Evolutionary conservation across 2,329 filamentous ascomycete species (phyloP), one percentile per base, ranked within the genome.

Genomic region (Fonsecaea nubica): DNA sequence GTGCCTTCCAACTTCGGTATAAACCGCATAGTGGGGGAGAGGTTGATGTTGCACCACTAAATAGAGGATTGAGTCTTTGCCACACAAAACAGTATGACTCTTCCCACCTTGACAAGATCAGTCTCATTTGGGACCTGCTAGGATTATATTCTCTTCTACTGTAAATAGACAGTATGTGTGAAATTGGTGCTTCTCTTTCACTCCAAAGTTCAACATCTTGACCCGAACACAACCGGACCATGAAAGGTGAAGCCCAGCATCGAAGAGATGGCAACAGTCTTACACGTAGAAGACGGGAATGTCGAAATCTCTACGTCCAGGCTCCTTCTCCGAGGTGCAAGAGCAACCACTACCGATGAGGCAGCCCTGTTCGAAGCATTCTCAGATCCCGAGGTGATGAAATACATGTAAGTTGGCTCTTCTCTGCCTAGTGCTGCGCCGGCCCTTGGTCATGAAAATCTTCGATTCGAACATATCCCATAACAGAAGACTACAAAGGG

Each of bases 301-400:
- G 57, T 67, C 12, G 65, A 67, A 35, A 67, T 67, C 58, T 58
- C 52, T 18, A 71, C 68, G 15, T 13, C 68, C 25, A 61, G 69
- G 4, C 66, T 71, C 25, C 40, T 71, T 30, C 63, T 71, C 12
- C 65, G 65, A 15, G 69, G 54, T 15, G 69, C 69, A 3, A 38
- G 36, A 48, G 35, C 33, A 40, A 42, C 42, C 21, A 13, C 9
- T 10, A 45, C 13, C 2, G 65, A 71, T 33, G 65, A 54, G 8
- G 36, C 52, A 7, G 60, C 38, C 6, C 36, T 71, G 9, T 48
- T 68, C 30, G 68, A 63, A 56, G 67, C 63, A 21, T 71, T 71
- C 56, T 61, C 48, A 2, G 66, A 72, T 45, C 57, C 68, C 2
- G 62, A 70, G 56, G 68, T 69, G 21, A 72, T 69, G 70, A 48